Evolutionary conservation across 345 rosid species (phyloP), one percentile per base, ranked within the genome.

Genomic region (Melaleuca quinquenervia): DNA sequence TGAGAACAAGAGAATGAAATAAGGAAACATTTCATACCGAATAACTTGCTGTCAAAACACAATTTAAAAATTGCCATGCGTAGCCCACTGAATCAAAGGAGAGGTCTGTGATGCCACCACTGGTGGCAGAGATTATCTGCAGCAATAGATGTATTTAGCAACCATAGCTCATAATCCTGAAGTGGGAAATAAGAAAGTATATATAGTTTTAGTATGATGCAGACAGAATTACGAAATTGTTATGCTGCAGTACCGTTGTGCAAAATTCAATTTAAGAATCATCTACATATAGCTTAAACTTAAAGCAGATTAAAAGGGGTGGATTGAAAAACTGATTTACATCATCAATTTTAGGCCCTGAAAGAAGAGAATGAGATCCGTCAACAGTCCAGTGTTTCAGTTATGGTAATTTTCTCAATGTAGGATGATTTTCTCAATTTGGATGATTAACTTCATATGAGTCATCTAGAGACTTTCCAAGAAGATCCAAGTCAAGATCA

Each of bases 61-160:
- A 97, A 87, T 97, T 97, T 11, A 89, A 87, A 64, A 91, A 85
- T 92, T 97, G 98, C 98, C 99, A 97, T 16, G 91, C 50, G 83
- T 97, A 96, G 49, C 99, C 99, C 24, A 70, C 90, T 70, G 92
- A 88, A 87, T 97, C 91, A 86, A 94, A 97, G 41, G 98, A 93
- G 78, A 97, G 94, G 91, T 97, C 98, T 10, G 99, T 97, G 64
- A 96, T 90, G 75, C 99, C 96, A 14, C 98, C 95, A 50, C 89
- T 95, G 83, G 94, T 84, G 82, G 99, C 98, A 32, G 99, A 97
- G 85, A 97, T 93, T 56, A 96, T 94, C 99, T 96, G 91, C 89
- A 92, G 82, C 26, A 16, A 45, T n/a, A 84, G 78, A 80, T 21
- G 27, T 48, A 50, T n/a, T 82, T 82, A 82, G 54, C 54, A 32